Base-by-base conservation (phyloP, 352 stramenopile species). In the Pythium pyrilobum region DNA sequence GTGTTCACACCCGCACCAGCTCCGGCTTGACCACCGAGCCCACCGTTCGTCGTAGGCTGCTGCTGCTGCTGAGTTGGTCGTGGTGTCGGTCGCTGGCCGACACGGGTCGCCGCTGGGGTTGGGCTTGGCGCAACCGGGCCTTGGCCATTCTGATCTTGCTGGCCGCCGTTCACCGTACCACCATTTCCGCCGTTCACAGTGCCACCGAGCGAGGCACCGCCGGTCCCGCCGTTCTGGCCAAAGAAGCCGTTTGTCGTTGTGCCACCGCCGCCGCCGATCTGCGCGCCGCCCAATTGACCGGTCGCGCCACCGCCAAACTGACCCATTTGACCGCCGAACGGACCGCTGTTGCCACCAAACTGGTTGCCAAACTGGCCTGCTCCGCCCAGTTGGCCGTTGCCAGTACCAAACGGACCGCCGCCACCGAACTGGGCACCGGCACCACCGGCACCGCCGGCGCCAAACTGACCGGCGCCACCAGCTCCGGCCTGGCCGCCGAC, bases 221-320 rank as follows among this genome's bases (percentile, higher is more conserved):
- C 41, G 25, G 10, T 40, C 20, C 10, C 50, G 8, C 50, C 50
- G 8, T 8, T 20, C 29, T 46, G 36, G 18, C 47, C 47, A 18
- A 55, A 37, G 12, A 36, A 43, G 11, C 36, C 47, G 36, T 51
- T 51, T 39, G 43, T 51, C 15, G 43, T 51, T 11, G 43, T 51
- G 21, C 47, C 47, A 9, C 13, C 25, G 7, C 10, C 31, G 9
- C 18, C 50, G n/a, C 18, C 29, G 27, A 56, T 12, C 49, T 52
- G 51, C 9, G 39, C 50, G 34, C 38, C 50, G 23, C 29, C 21
- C 31, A 43, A n/a, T n/a, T n/a, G n/a, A n/a, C n/a, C n/a, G n/a
- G n/a, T n/a, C n/a, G n/a, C n/a, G n/a, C n/a, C n/a, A n/a, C n/a
- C n/a, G n/a, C 41, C 41, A 24, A 49, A 49, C 27, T 49, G 41